These are phyloP conservation scores for Russula sp. DNA, from an alignment of 768 basidiomycete genomes.

Conservation along the genomic window DNA sequence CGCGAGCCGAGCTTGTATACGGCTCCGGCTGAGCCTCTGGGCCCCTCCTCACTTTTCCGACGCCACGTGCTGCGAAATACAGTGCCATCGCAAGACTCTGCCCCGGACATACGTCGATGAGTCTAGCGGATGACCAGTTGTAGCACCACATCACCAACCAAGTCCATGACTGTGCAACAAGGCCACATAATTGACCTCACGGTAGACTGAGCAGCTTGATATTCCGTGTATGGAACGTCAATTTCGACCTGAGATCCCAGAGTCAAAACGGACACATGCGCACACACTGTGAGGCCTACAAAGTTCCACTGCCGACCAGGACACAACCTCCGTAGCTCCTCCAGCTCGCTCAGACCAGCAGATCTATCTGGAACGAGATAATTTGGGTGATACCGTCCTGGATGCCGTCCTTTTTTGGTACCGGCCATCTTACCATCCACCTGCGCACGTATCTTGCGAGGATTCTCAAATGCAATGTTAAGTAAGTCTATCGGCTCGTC, in stretches of 20 bases:
- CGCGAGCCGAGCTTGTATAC: slow-evolving; percentile 71
- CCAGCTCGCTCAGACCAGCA: slow-evolving; percentile 69
- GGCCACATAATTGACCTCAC: slow-evolving; percentile 76
- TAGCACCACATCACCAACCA: slow-evolving; percentile 44
- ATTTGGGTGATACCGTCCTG: slow-evolving; percentile 20
- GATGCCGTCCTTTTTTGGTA: slow-evolving; percentile 29
- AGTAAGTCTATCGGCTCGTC: slow-evolving; percentile 86
- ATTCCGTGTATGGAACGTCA: slow-evolving; percentile 79
- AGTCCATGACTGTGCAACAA: slow-evolving; percentile 79
- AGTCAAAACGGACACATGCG: slow-evolving; percentile 15
- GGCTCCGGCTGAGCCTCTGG: slow-evolving; percentile 32
- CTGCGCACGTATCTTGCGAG: slow-evolving; percentile 57
- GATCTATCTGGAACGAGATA: slow-evolving; percentile 88
- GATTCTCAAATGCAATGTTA: slow-evolving; percentile 94
- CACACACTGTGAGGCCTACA: slow-evolving; percentile 33
- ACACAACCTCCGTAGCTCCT: slow-evolving; percentile 70
- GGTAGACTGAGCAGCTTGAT: slow-evolving; percentile 41
- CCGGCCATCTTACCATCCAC: slow-evolving; percentile 40
- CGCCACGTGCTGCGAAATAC: slow-evolving; percentile 85
- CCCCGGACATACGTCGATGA: neutral
- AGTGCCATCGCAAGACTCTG: slow-evolving; percentile 90
- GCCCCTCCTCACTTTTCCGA: slow-evolving; percentile 46
- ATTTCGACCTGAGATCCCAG: slow-evolving; percentile 58
- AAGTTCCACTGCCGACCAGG: slow-evolving; percentile 87
- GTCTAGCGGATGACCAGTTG: neutral